These are phyloP conservation scores for Termitomyces sp. DNA, from an alignment of 768 basidiomycete species.

Conservation along the genomic window DNA sequence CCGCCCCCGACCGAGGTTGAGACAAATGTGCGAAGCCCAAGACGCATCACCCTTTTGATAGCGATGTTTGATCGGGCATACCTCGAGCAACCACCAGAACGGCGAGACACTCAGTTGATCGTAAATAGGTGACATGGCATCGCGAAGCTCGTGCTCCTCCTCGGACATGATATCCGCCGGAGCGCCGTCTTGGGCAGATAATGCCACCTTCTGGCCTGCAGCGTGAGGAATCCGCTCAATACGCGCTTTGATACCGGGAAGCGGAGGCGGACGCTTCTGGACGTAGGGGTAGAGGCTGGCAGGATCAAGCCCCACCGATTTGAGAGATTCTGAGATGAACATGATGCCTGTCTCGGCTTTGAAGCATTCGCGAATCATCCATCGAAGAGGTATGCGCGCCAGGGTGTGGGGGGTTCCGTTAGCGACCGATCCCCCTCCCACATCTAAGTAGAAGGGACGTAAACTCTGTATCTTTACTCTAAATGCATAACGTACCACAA, in stretches of 20 bases:
- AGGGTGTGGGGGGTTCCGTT: slow-evolving; percentile 37
- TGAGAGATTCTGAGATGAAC: slow-evolving; percentile 42
- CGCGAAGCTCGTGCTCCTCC: slow-evolving; percentile 48
- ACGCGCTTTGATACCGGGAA: slow-evolving; percentile 10
- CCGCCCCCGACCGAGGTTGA: slow-evolving; percentile 33
- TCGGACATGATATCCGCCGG: slow-evolving; percentile 19
- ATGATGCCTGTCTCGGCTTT: slow-evolving; percentile 48
- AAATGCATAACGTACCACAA: slow-evolving; percentile 19
- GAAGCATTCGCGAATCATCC: slow-evolving; percentile 73
- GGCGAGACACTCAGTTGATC: slow-evolving; percentile 40
- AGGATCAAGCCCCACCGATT: slow-evolving; percentile 35
- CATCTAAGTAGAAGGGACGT: slow-evolving; percentile 25
- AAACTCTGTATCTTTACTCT: neutral
- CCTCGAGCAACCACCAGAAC: slow-evolving; percentile 61
- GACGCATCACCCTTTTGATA: slow-evolving; percentile 27
- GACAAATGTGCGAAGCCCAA: slow-evolving; percentile 21
- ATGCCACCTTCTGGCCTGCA: neutral
- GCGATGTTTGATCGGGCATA: slow-evolving; percentile 30
- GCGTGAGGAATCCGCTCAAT: slow-evolving; percentile 16
- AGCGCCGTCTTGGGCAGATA: neutral
- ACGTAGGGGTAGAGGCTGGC: slow-evolving; percentile 29
- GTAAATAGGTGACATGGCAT: slow-evolving; percentile 41
- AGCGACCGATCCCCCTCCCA: slow-evolving; percentile 45
- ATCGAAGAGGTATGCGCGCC: slow-evolving; percentile 47
- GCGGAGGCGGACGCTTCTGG: slow-evolving; percentile 23